phyloP scores from a whole-genome alignment of 441 rosid species.

The Biscutella laevigata region DNA sequence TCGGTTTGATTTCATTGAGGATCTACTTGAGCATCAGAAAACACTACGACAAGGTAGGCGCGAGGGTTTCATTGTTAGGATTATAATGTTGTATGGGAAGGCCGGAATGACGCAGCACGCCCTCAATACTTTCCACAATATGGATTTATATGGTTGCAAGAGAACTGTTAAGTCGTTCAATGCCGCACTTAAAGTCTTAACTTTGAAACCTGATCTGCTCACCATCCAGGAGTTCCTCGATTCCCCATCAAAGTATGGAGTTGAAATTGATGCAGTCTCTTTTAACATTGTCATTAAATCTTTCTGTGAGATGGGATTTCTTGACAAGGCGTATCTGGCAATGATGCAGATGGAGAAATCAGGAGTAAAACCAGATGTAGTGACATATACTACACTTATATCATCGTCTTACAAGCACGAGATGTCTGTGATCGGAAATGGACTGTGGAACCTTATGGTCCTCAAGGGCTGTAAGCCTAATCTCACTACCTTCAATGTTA shows the following conservation, averaged over 20 bases:
- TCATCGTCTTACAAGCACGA: conserved; percentile 53
- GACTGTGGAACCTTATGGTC: conserved; percentile 74
- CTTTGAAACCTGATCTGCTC: conserved; percentile 35
- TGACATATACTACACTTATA: conserved; percentile 62
- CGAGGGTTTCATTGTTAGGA: conserved; percentile 71
- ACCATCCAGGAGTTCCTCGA: conserved; percentile 43
- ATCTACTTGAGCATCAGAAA: conserved; percentile 80
- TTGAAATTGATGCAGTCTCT: conserved; percentile 44
- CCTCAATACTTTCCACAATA: conserved; percentile 44
- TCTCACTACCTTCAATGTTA: conserved; percentile 60
- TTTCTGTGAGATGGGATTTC: conserved; percentile 41
- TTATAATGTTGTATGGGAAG: conserved; percentile 77
- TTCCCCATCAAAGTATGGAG: conserved; percentile 30
- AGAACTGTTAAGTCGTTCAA: conserved; percentile 70
- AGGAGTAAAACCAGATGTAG: conserved; percentile 55
- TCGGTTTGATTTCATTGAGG: conserved; percentile 56
- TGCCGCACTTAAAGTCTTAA: conserved; percentile 53
- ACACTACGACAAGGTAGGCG: conserved; percentile 67
- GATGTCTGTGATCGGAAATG: conserved; percentile 45
- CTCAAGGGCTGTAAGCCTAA: conserved; percentile 63
- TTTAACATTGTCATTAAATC: conserved; percentile 53
- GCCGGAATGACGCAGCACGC: conserved; percentile 69
- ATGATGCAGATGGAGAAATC: conserved; percentile 49
- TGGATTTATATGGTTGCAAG: conserved; percentile 56
- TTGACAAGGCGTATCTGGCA: conserved; percentile 43